Base-by-base conservation (phyloP, 495 filamentous ascomycete genomes). In the Penicillium turbatum region DNA sequence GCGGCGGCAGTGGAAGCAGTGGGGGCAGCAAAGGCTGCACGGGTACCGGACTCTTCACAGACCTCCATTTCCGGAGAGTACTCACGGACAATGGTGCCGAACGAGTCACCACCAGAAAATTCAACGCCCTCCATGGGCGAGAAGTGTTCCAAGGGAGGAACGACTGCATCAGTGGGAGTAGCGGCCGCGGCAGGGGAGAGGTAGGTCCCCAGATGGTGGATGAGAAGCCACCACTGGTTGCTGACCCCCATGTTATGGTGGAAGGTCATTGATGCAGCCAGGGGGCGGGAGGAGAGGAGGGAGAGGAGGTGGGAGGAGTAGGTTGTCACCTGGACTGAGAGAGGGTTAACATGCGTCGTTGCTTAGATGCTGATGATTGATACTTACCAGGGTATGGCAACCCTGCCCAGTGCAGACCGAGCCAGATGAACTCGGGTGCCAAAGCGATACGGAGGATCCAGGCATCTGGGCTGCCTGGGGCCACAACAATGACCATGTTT, bases 321-420 rank as follows among this genome's bases (percentile, higher is more conserved):
- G 32, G 16, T 26, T 31, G 45, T n/a, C 11, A 48, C 2, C 16
- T 19, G 19, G 45, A n/a, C 45, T 48, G 9, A 27, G 5, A 7
- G n/a, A 6, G 1, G 45, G 45, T 48, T 11, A 48, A 12, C 11
- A 15, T 27, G 13, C 6, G 13, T 26, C 3, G 8, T 48, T 36
- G 12, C 6, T 24, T 24, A 3, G 6, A 48, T 15, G 6, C 26
- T 12, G n/a, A 16, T 5, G n/a, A 11, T 6, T 3, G 5, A 15
- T 38, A 43, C 30, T 43, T 53, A 44, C 50, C 43, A 40, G 34
- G 15, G 2, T 17, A 13, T 30, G 32, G 12, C 36, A 31, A 15
- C 26, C 49, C 36, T 44, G 37, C 49, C 50, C 16, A 43, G 55
- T 57, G 44, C 2, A 57, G 16, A 9, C 49, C 49, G 19, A 57